Conservation (phyloP, 1,284 basidiomycete genomes). For the Filobasidium uniguttulatum region DNA sequence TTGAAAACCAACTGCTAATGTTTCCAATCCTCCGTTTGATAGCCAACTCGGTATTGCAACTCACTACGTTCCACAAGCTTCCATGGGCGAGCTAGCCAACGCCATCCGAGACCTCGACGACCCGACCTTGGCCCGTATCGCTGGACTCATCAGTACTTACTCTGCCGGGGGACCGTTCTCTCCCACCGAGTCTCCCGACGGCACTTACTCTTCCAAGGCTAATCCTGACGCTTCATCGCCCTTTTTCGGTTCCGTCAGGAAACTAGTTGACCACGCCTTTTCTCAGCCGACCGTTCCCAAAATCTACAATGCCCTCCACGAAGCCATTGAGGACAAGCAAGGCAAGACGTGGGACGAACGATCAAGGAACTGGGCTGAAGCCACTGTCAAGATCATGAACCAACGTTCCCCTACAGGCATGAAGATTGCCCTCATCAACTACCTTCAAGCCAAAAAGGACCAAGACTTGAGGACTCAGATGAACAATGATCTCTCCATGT, state of each 20-base stretch:
- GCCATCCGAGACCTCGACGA: conserved; percentile 28
- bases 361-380: conserved; percentile 57
- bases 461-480: conserved; percentile 51
- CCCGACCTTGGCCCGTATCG: conserved; percentile 19
- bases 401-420: conserved; percentile 77
- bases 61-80: conserved; percentile 66
- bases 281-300: conserved; percentile 51
- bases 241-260: conserved; percentile 51
- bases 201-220: conserved; percentile 46
- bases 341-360: conserved; percentile 36
- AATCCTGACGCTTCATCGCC: conserved; percentile 46
- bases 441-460: conserved; percentile 53
- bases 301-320: conserved; percentile 51
- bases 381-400: conserved; percentile 51
- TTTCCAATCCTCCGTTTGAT: conserved; percentile 3
- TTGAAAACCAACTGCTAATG: too few species aligned
- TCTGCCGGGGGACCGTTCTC: conserved; percentile 16
- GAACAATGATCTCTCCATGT: conserved; percentile 67
- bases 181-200: conserved; percentile 47
- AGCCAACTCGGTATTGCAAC: conserved; percentile 84
- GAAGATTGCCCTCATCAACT: conserved; percentile 65
- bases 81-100: conserved; percentile 48
- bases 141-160: conserved; percentile 20
- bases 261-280: conserved; percentile 68
- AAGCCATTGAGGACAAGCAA: conserved; percentile 34